phyloP scores from a whole-genome alignment of 768 basidiomycete genomes.

The Lentinula sp. region DNA sequence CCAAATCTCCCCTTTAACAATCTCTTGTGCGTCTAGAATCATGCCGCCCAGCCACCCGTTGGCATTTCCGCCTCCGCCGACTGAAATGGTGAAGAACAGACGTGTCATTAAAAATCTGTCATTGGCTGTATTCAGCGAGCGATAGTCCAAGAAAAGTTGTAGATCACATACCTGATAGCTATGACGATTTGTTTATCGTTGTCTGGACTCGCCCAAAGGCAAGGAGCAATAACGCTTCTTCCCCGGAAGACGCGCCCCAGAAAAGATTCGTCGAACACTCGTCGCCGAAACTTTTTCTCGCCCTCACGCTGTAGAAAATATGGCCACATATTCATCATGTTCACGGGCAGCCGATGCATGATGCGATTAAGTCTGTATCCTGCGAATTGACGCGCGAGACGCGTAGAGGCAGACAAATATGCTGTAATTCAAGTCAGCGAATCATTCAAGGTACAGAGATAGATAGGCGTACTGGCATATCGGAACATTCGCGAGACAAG shows the following conservation, averaged over 20 bases:
- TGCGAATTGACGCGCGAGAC: slow-evolving; percentile 37
- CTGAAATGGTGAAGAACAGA: slow-evolving; percentile 57
- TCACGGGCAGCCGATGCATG: slow-evolving; percentile 29
- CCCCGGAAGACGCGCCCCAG: slow-evolving; percentile 32
- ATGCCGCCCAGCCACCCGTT: slow-evolving; percentile 26
- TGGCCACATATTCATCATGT: slow-evolving; percentile 66
- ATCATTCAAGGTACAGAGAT: slow-evolving; percentile 5
- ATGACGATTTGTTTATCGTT: slow-evolving; percentile 49
- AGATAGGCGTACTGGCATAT: slow-evolving; percentile 45
- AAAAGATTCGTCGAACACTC: slow-evolving; percentile 43
- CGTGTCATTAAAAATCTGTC: slow-evolving; percentile 59
- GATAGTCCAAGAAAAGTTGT: neutral
- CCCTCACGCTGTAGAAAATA: slow-evolving; percentile 48
- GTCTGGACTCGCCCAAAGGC: slow-evolving; percentile 57
- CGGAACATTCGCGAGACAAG: slow-evolving; percentile 56
- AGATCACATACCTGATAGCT: slow-evolving; percentile 42
- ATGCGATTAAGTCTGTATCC: slow-evolving; percentile 43
- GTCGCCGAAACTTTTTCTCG: slow-evolving; percentile 33
- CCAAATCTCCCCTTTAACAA: slow-evolving; percentile 60
- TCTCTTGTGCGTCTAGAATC: slow-evolving; percentile 44
- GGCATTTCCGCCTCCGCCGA: slow-evolving; percentile 31
- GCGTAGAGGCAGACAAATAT: slow-evolving; percentile 52
- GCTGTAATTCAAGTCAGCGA: slow-evolving; percentile 27
- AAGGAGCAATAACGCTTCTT: slow-evolving; percentile 29
- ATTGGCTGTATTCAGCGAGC: neutral